A percentile compares a stretch with the other conserved stretches of the same genome.
Evolutionary conservation across 2,329 filamentous ascomycete species (phyloP).

Genomic region (Fusarium tjaetaba): DNA sequence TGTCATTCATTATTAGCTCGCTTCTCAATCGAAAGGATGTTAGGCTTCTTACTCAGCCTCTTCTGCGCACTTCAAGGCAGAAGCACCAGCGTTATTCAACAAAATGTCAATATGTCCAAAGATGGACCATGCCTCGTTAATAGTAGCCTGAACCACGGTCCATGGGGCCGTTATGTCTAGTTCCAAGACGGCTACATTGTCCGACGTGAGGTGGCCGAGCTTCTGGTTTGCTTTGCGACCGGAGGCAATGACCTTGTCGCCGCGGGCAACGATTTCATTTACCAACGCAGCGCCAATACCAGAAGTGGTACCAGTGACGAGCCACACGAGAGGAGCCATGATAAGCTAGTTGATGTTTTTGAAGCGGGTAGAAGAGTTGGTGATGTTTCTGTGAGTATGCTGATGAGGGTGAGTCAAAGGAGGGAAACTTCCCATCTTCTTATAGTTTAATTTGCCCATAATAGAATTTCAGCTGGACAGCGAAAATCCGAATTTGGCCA

Average conservation of each 20-base stretch:
- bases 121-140: not conserved
- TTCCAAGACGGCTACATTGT: not conserved
- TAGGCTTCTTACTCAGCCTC: not conserved
- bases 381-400: not conserved
- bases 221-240: not conserved
- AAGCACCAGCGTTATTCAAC: not conserved
- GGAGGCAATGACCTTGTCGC: not conserved
- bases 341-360: not conserved
- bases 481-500: not conserved
- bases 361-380: not conserved
- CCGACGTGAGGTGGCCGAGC: not conserved
- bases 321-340: not conserved
- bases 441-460: not conserved
- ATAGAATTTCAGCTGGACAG: not conserved
- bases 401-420: not conserved
- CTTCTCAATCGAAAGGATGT: rapidly evolving
- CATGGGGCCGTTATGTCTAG: not conserved
- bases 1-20: not conserved
- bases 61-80: not conserved
- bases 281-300: not conserved
- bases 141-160: not conserved
- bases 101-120: not conserved
- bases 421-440: not conserved
- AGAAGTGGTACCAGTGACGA: not conserved
- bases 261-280: not conserved